Conservation (phyloP, 2,329 filamentous ascomycete species). For the Plenodomus tracheiphilus region DNA sequence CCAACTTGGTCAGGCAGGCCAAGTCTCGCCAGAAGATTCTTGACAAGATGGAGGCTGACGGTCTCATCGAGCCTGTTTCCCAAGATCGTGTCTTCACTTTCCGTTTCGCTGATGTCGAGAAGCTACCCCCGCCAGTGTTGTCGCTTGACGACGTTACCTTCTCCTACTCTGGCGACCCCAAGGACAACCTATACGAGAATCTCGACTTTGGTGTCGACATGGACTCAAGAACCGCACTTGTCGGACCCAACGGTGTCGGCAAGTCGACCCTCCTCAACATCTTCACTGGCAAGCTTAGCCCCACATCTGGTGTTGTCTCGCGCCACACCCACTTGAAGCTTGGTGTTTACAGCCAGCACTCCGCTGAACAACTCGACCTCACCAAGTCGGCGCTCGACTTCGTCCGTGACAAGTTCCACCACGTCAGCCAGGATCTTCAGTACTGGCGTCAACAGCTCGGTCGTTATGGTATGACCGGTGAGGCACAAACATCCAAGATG, state of each 20-base stretch:
- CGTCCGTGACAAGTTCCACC: slow-evolving; percentile 89
- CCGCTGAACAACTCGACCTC: slow-evolving; percentile 94
- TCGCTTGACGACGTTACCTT: slow-evolving; percentile 98
- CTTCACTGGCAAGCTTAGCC: slow-evolving; percentile 93
- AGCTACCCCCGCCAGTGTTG: slow-evolving; percentile 95
- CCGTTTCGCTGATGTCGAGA: slow-evolving; percentile 97
- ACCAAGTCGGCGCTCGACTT: slow-evolving; percentile 98
- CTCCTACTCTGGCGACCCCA: slow-evolving; percentile 87
- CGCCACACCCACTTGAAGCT: slow-evolving; percentile 98
- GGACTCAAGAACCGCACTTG: slow-evolving; percentile 95
- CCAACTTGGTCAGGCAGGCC: slow-evolving; percentile 97
- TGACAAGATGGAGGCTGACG: slow-evolving; percentile 99
- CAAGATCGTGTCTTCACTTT: slow-evolving; percentile 92
- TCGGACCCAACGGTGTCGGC: slow-evolving; percentile 98
- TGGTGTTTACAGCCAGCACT: slow-evolving; percentile 97
- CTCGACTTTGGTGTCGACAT: slow-evolving; percentile 99
- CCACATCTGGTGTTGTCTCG: slow-evolving; percentile 78
- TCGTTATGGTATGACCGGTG: slow-evolving; percentile 88
- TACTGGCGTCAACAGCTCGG: slow-evolving; percentile 99
- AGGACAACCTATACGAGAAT: slow-evolving; percentile 94
- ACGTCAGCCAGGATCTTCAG: slow-evolving; percentile 95
- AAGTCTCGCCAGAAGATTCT: slow-evolving; percentile 99
- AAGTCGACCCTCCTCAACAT: slow-evolving; percentile 95
- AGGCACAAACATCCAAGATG: slow-evolving; percentile 95
- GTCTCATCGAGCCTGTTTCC: slow-evolving; percentile 90